Evolutionary conservation across 345 rosid species (phyloP).

Genomic region (Camelina hispida): DNA sequence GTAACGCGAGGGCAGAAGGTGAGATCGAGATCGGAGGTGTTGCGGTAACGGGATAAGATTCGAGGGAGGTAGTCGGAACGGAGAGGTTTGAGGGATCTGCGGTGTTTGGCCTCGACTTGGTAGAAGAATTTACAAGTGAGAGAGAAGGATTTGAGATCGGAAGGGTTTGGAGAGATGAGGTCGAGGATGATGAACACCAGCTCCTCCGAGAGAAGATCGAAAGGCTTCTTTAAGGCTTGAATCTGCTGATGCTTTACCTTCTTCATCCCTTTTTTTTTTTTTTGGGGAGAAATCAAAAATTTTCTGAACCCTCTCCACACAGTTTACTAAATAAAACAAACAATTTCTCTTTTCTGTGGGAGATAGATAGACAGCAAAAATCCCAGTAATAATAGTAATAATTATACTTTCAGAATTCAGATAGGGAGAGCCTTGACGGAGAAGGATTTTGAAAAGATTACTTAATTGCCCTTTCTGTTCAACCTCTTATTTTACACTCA

Average conservation of each 20-base stretch:
- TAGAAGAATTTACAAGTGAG: constrained; percentile 47
- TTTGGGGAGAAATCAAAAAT: no score
- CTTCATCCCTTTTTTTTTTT: constrained; percentile 11
- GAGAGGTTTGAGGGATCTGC: constrained; percentile 47
- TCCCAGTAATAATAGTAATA: no score
- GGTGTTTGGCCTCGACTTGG: constrained; percentile 49
- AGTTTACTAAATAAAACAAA: neutral
- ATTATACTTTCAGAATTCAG: no score
- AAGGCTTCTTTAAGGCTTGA: constrained; percentile 29
- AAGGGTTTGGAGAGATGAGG: constrained; percentile 45
- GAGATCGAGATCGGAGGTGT: constrained; percentile 49
- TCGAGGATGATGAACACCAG: constrained; percentile 50
- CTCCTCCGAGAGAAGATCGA: constrained; percentile 52
- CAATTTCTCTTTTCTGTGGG: constrained; percentile 26
- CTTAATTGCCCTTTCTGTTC: no score
- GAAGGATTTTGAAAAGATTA: neutral
- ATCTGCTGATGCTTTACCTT: constrained; percentile 26
- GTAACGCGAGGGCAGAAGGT: constrained; percentile 51
- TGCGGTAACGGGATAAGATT: constrained; percentile 39
- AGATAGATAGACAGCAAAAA: neutral
- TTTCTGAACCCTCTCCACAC: no score
- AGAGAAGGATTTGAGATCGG: constrained; percentile 55
- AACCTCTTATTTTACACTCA: no score
- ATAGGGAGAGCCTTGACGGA: neutral
- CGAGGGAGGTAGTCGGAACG: constrained; percentile 47